Base-by-base conservation (phyloP, 306 rosid species). In the Prunus davidiana region DNA sequence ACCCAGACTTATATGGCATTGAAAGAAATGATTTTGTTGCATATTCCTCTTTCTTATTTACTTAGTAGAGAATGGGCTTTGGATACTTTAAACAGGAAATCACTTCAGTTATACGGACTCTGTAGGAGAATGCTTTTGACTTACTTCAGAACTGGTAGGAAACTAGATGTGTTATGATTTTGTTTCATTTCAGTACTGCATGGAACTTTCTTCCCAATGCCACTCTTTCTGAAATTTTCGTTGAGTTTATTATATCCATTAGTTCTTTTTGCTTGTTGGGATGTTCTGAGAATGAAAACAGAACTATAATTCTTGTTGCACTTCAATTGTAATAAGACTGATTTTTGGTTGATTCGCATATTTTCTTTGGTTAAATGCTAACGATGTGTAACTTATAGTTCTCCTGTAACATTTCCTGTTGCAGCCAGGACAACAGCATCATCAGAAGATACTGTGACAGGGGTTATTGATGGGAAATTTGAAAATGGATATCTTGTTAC, bases 401-500 rank as follows among this genome's bases (percentile, higher is more conserved):
- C 52, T 24, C 41, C 51, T 38, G n/a, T 68, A 47, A 38, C 66
- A 74, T 32, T 20, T 68, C 49, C 60, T 49, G 76, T 70, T 71
- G 77, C 83, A 79, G 88, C 64, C 15, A 77, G 70, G 73, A 67
- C 78, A 82, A 54, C 86, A 71, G 61, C 78, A 67, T 74, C 89
- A 49, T 74, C 82, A 4, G 79, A 79, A 60, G 70, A 86, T 75
- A 76, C 84, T 4, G 93, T 90, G 55, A 19, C 71, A 0, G 99
- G 99, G 70, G 89, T 92, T 27, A 95, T 95, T 66, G 99, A 95
- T 75, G 99, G 97, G 49, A 95, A 92, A 77, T 90, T 95, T 30
- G 99, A 95, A 12, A 88, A 90, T 60, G 99, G 99, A 5, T 95
- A 92, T 86, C 92, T 95, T 69, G 97, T 95, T 49, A 88, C 97